Base-by-base conservation (phyloP, 345 rosid genomes). In the Citrus trifoliata region DNA sequence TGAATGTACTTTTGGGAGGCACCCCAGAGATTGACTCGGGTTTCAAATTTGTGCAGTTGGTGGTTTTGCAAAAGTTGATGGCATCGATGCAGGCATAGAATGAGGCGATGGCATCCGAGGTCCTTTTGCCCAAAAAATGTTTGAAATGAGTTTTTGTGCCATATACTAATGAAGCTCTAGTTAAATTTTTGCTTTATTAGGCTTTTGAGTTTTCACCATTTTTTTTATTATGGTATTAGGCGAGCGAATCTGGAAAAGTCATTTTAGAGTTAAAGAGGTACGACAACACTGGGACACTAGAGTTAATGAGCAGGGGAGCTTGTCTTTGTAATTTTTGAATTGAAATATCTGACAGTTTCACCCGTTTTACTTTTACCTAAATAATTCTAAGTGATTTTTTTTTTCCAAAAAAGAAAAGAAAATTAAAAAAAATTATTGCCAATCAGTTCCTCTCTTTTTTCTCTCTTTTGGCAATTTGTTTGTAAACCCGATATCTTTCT, bases 151-250 rank as follows among this genome's bases (percentile, higher is more conserved):
- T 30, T 46, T 19, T 56, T 46, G 28, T 24, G 53, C 76, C 38
- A 32, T 78, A 6, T 24, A 32, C 63, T 55, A 58, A 48, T 78
- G 68, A 53, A 48, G 65, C 35, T 37, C 64, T 46, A 65, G 59
- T 65, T 7, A 38, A 70, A 37, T 63, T 35, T 40, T 71, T 19
- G 14, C 25, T 64, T 19, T 46, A 10, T 58, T 67, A 12, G 74
- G 81, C 75, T 40, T 66, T 66, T 40, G 7, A n/a, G 25, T 77
- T 64, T 76, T 30, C 66, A 68, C 59, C 74, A 68, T 62, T 73
- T 81, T 81, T 75, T 81, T 81, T 71, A n/a, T 74, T 78, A 42
- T 60, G 72, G 38, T 13, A 55, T 53, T 55, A 56, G 72, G 37
- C 13, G 35, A 25, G 71, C 51, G 71, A 65, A 65, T 65, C 62